phyloP scores from a whole-genome alignment of 306 rosid species.

The Cercis canadensis region DNA sequence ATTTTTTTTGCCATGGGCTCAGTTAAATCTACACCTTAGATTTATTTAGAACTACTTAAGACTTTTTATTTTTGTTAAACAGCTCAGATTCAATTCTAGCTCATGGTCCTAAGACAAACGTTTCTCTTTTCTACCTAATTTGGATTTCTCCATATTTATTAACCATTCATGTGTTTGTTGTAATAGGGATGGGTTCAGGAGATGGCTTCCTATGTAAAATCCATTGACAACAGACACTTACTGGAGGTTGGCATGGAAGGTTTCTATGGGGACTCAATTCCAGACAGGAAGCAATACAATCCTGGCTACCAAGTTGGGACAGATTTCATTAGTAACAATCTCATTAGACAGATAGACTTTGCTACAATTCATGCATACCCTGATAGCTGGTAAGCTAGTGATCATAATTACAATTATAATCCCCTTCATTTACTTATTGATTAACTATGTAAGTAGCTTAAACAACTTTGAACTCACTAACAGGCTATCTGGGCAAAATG shows the following conservation, averaged over 20 bases:
- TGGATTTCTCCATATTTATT: too few species aligned
- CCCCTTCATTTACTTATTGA: not conserved
- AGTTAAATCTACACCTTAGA: too few species aligned
- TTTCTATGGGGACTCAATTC: conserved; percentile 60
- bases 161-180: too few species aligned
- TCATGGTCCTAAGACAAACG: too few species aligned
- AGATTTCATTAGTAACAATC: conserved; percentile 54
- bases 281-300: conserved; percentile 55
- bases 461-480: not conserved
- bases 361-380: conserved; percentile 69
- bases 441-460: not conserved
- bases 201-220: conserved; percentile 61
- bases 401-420: not conserved
- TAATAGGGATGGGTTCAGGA: conserved; percentile 68
- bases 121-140: too few species aligned
- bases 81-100: too few species aligned
- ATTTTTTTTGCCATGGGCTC: too few species aligned
- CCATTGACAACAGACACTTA: conserved; percentile 55
- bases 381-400: conserved; percentile 50
- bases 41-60: too few species aligned
- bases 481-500: conserved; percentile 52
- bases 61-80: too few species aligned
- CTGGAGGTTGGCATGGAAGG: conserved; percentile 76
- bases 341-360: conserved; percentile 54
- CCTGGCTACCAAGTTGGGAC: conserved; percentile 63